Evolutionary conservation across 495 filamentous ascomycete genomes (phyloP), one percentile per base, ranked within the genome.

Genomic region (Xylaria scruposa): DNA sequence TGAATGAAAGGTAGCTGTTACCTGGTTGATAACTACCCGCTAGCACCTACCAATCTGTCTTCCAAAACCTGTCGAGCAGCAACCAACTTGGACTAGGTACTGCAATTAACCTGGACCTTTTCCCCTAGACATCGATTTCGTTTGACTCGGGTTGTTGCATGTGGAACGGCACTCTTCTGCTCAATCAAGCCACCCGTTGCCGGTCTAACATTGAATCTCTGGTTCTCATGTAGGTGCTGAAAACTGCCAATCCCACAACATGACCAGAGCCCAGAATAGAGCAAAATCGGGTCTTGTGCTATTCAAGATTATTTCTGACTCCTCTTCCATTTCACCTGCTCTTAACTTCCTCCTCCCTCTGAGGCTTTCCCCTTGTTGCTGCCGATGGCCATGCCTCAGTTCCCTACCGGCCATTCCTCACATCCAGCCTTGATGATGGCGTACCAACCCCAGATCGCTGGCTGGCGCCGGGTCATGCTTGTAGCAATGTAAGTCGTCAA

Each of bases 381-480:
- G 17, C 12, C 13, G 3, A 47, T 38, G 21, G 8, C 58, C n/a
- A 29, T 12, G n/a, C 17, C 29, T 38, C 59, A n/a, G 31, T 24
- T 40, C 21, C 56, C 10, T 2, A 42, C 7, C 0, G 24, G 24
- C 26, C 33, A 29, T 36, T 70, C 31, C 58, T 63, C 33, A 17
- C 42, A 19, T 38, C n/a, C n/a, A 10, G 24, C 31, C 7, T 19
- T n/a, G n/a, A 44, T 67, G 31, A 78, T 78, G 77, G 36, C 73
- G 1, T 75, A 71, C 69, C 73, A 65, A 7, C 58, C 67, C 40
- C 38, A 58, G 9, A 46, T 72, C 36, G 68, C 33, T 24, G 67
- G 71, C 42, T 78, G 77, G 77, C 76, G 73, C 31, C 76, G 75
- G 68, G 26, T 60, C 19, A 40, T 51, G 7, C 66, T 79, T 17